phyloP scores from a whole-genome alignment of 2,329 filamentous ascomycete genomes.

The Ophiocordyceps robertsii region DNA sequence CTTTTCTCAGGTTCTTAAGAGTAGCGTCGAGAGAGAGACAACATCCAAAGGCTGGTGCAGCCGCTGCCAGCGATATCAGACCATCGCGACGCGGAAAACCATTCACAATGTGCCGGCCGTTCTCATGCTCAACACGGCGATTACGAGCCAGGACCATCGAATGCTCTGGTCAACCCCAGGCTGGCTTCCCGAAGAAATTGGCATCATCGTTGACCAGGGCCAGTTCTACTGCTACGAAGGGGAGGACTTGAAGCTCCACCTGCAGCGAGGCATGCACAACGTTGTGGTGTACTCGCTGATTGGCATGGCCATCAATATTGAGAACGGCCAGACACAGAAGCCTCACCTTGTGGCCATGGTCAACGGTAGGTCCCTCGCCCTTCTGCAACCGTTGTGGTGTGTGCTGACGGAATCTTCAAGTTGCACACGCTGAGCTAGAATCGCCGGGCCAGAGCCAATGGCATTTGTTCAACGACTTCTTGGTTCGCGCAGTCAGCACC shows the following conservation, averaged over 20 bases:
- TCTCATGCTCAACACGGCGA: conserved; percentile 77
- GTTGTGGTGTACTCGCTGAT: conserved; percentile 86
- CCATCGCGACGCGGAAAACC: conserved; percentile 70
- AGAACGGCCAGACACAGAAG: conserved; percentile 72
- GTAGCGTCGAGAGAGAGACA: conserved; percentile 78
- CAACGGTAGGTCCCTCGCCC: conserved; percentile 45
- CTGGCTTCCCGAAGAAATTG: conserved; percentile 89
- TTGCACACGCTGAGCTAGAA: conserved; percentile 50
- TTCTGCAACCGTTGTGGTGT: not conserved
- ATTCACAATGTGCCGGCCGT: conserved; percentile 73
- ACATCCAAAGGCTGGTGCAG: conserved; percentile 89
- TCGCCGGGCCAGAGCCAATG: conserved; percentile 56
- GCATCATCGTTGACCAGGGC: conserved; percentile 79
- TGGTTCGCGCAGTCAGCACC: conserved; percentile 66
- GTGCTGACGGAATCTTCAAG: conserved; percentile 20
- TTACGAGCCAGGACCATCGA: conserved; percentile 57
- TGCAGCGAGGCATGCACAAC: conserved; percentile 66
- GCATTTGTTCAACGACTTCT: conserved; percentile 96
- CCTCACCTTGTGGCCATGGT: conserved; percentile 84
- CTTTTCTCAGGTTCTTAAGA: conserved; percentile 88
- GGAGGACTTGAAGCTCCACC: conserved; percentile 67
- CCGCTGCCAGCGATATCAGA: conserved; percentile 81
- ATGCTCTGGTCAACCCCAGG: conserved; percentile 79
- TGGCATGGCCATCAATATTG: conserved; percentile 80
- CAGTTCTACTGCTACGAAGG: conserved; percentile 94